Percentiles rank a stretch among this genome's conserved stretches.
Conservation (phyloP, 1,284 basidiomycete genomes). For the Ustilago loliicola region DNA sequence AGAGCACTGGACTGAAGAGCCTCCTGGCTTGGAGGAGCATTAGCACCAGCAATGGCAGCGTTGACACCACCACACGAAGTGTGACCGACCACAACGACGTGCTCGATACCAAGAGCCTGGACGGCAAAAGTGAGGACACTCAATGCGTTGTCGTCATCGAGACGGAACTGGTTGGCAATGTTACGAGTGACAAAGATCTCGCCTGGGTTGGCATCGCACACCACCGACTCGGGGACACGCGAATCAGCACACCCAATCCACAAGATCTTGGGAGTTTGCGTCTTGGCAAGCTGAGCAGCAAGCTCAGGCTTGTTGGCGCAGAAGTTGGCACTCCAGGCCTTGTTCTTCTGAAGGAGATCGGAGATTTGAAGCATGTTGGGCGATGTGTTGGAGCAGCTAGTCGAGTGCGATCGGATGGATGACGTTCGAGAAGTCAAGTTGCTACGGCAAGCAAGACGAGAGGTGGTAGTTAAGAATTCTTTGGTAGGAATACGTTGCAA, state of each 20-base stretch:
- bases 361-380: slow-evolving; percentile 35
- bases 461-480: slow-evolving; percentile 17
- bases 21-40: slow-evolving; percentile 31
- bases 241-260: slow-evolving; percentile 76
- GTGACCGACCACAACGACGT: slow-evolving; percentile 78
- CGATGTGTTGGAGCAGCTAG: slow-evolving; percentile 10
- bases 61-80: slow-evolving; percentile 71
- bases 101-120: slow-evolving; percentile 81
- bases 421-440: neutral
- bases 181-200: slow-evolving; percentile 70
- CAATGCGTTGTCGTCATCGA: slow-evolving; percentile 81
- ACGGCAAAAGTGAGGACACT: slow-evolving; percentile 87
- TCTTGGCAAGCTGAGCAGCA: slow-evolving; percentile 76
- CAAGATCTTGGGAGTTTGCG: slow-evolving; percentile 81
- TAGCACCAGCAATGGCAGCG: slow-evolving; percentile 67
- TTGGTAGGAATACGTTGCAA: slow-evolving; percentile 16
- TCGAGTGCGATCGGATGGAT: slow-evolving; percentile 28
- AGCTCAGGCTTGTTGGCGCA: slow-evolving; percentile 75
- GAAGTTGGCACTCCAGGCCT: slow-evolving; percentile 53
- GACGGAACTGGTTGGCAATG: slow-evolving; percentile 76
- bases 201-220: slow-evolving; percentile 65
- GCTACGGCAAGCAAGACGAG: slow-evolving; percentile 12
- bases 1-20: slow-evolving; percentile 52
- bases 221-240: slow-evolving; percentile 73
- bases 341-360: slow-evolving; percentile 54